These are phyloP conservation scores for Trichoderma pleuroti DNA, from an alignment of 2,329 filamentous ascomycete genomes.

Conservation along the genomic window DNA sequence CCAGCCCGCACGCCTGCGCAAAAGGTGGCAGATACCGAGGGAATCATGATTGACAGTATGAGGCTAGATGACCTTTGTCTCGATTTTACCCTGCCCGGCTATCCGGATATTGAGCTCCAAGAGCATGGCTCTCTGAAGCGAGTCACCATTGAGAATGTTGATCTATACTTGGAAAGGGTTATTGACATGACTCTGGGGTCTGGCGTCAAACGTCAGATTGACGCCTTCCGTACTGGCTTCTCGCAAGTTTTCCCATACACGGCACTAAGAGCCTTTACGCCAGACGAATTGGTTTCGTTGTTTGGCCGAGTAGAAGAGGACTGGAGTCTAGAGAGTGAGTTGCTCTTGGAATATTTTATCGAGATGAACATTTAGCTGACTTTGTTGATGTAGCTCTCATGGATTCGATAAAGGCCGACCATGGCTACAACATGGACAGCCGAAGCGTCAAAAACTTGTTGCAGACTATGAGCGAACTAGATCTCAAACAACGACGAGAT, in stretches of 20 bases:
- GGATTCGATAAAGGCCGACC: constrained; percentile 98
- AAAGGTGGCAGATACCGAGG: constrained; percentile 66
- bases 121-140: constrained; percentile 68
- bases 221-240: constrained; percentile 87
- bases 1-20: constrained; percentile 60
- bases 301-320: constrained; percentile 93
- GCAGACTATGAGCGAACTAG: constrained; percentile 89
- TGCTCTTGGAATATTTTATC: constrained; percentile 24
- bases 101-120: constrained; percentile 79
- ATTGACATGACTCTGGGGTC: constrained; percentile 87
- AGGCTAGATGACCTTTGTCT: constrained; percentile 82
- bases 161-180: constrained; percentile 79
- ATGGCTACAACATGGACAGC: constrained; percentile 98
- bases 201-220: constrained; percentile 82
- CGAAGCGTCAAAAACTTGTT: constrained; percentile 89
- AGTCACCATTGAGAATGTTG: constrained; percentile 90
- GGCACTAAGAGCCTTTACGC: constrained; percentile 87
- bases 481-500: constrained; percentile 71
- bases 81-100: constrained; percentile 93
- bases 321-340: constrained; percentile 93
- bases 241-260: constrained; percentile 96
- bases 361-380: not conserved
- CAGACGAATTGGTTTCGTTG: constrained; percentile 88
- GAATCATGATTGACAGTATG: constrained; percentile 71
- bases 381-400: constrained; percentile 66